These are phyloP conservation scores for Fusarium denticulatum DNA, from an alignment of 2,329 filamentous ascomycete genomes.

Conservation along the genomic window DNA sequence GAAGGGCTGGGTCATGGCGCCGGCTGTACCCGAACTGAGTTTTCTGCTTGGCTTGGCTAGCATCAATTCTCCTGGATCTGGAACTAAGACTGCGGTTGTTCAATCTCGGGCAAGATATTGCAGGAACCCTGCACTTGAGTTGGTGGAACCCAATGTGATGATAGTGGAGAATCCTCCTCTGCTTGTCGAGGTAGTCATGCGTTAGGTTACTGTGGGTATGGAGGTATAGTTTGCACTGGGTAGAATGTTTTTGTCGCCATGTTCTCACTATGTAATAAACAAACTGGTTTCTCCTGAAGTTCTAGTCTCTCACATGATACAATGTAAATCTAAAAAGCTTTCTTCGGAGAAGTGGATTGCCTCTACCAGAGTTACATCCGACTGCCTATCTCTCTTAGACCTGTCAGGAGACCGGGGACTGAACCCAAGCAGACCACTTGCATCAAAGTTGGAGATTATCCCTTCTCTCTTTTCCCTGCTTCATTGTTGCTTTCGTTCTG, in stretches of 20 bases:
- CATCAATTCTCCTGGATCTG: background rate
- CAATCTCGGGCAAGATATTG: background rate
- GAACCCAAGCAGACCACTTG: fast-evolving
- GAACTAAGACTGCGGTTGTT: background rate
- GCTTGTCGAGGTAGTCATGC: background rate
- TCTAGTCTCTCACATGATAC: too few relatives aligned
- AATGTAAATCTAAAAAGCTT: too few relatives aligned
- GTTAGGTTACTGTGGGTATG: background rate
- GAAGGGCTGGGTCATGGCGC: background rate
- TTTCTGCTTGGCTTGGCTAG: background rate
- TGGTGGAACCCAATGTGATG: background rate
- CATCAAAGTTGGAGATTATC: fast-evolving
- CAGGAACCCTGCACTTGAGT: background rate
- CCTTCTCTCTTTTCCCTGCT: background rate
- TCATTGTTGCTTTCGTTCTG: fast-evolving
- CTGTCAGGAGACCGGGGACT: too few relatives aligned
- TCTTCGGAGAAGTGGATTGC: too few relatives aligned
- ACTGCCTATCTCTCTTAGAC: too few relatives aligned
- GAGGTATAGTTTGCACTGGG: too few relatives aligned
- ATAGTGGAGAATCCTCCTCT: background rate
- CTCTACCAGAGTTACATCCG: too few relatives aligned
- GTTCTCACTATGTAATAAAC: too few relatives aligned
- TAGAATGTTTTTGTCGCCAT: too few relatives aligned
- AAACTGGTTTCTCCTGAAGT: too few relatives aligned
- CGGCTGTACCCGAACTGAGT: background rate